Percentiles rank a stretch among this genome's conserved stretches.
phyloP scores from a whole-genome alignment of 139 green algal genomes.

The Tetraselmis chui region DNA sequence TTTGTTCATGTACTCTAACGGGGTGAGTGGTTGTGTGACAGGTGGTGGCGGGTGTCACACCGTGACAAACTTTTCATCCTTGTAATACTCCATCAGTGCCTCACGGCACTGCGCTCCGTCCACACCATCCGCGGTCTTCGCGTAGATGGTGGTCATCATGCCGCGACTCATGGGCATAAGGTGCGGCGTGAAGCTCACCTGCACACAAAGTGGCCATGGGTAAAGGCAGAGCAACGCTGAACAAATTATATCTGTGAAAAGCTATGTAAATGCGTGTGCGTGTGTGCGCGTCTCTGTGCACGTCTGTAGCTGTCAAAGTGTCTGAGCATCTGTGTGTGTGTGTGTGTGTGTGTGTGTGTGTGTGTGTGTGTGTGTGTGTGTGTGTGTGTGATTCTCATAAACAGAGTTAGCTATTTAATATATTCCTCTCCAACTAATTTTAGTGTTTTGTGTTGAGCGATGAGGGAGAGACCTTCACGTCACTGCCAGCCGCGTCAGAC shows the following conservation, averaged over 20 bases:
- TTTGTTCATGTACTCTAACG: too few relatives aligned
- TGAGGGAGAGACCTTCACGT: slow-evolving; percentile 14
- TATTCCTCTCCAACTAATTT: neutral
- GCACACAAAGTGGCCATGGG: neutral
- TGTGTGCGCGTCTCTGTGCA: too few relatives aligned
- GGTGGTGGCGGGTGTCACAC: neutral
- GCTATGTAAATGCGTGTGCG: too few relatives aligned
- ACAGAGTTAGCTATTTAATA: too few relatives aligned
- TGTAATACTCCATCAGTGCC: slow-evolving; percentile 50
- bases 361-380: too few relatives aligned
- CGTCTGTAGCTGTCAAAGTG: too few relatives aligned
- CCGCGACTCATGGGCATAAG: slow-evolving; percentile 93
- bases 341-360: too few relatives aligned
- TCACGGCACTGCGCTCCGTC: slow-evolving; percentile 64
- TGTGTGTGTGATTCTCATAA: too few relatives aligned
- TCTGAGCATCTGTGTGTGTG: too few relatives aligned
- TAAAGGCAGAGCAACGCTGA: neutral
- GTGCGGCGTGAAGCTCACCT: slow-evolving; percentile 93
- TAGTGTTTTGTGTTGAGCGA: neutral
- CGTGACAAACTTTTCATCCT: slow-evolving; percentile 71
- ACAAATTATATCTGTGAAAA: too few relatives aligned
- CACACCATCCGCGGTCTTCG: slow-evolving; percentile 63
- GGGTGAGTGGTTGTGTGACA: too few relatives aligned
- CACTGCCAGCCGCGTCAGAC: slow-evolving; percentile 56
- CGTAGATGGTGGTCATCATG: slow-evolving; percentile 95